Evolutionary conservation across 345 rosid species (phyloP).

Genomic region (Eucalyptus marginata): DNA sequence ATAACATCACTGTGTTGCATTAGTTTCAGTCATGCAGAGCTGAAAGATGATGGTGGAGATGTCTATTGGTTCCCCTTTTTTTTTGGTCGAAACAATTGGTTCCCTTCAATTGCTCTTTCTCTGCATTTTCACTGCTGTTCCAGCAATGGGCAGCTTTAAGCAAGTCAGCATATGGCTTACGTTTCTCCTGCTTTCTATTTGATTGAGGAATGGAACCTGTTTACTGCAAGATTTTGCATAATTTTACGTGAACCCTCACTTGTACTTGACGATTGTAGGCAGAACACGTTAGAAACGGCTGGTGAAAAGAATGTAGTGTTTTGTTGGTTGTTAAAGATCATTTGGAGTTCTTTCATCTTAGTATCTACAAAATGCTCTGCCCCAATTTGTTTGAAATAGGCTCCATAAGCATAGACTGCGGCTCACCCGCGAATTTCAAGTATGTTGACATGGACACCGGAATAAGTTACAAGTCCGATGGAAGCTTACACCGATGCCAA

Average conservation of each 20-base stretch:
- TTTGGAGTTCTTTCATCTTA: neutral
- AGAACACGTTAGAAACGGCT: neutral
- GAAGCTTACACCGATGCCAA: too few species aligned
- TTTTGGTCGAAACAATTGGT: neutral
- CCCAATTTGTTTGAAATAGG: conserved; percentile 4
- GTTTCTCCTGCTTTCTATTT: neutral
- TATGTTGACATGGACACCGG: too few species aligned
- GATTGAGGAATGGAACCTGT: neutral
- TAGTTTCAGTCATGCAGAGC: neutral
- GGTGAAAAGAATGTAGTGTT: neutral
- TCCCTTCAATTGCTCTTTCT: neutral
- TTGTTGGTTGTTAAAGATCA: neutral
- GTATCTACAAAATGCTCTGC: neutral
- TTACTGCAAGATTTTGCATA: neutral
- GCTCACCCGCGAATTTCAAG: too few species aligned
- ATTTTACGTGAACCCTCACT: neutral
- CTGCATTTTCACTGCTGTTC: conserved; percentile 1
- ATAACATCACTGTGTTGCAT: neutral
- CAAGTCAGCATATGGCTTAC: neutral
- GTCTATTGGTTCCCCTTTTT: neutral
- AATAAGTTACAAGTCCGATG: too few species aligned
- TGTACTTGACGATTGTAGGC: neutral
- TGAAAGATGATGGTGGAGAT: neutral
- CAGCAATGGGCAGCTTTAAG: neutral
- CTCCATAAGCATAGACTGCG: conserved; percentile 25